Conservation (phyloP, 768 basidiomycete genomes). For the Glaciozyma martinii region DNA sequence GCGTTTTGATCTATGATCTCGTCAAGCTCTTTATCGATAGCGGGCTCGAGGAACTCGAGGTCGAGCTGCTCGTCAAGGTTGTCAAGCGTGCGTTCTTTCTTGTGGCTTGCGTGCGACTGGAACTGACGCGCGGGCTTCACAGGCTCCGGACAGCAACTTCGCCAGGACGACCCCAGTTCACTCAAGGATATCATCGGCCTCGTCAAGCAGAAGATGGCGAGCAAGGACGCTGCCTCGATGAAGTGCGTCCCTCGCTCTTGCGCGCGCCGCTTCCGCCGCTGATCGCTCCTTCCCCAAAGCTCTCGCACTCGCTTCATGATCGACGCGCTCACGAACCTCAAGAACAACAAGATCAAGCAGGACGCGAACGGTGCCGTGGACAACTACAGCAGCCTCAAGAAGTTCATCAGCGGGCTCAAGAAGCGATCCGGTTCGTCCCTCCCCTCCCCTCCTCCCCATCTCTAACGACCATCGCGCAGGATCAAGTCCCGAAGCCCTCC, state of each 20-base stretch:
- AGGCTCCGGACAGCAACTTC: constrained; percentile 88
- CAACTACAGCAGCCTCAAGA: constrained; percentile 76
- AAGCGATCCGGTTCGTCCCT: not conserved
- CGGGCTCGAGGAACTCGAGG: constrained; percentile 60
- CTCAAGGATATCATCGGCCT: constrained; percentile 82
- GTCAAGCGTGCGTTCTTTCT: constrained; percentile 51
- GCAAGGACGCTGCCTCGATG: constrained; percentile 44
- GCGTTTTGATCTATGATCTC: constrained; percentile 78
- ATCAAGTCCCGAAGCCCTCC: constrained; percentile 56
- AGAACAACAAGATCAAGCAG: constrained; percentile 70
- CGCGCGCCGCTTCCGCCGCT: not conserved
- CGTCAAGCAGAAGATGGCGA: constrained; percentile 62
- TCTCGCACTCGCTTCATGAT: constrained; percentile 92
- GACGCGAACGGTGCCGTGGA: constrained; percentile 62
- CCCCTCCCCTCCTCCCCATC: not conserved
- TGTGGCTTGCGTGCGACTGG: not conserved
- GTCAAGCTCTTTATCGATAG: constrained; percentile 62
- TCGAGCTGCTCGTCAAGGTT: constrained; percentile 79
- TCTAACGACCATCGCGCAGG: not conserved
- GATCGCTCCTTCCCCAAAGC: constrained; percentile 41
- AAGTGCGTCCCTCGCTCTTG: constrained; percentile 45
- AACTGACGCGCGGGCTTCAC: not conserved
- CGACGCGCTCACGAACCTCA: constrained; percentile 82
- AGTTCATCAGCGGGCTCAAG: constrained; percentile 63
- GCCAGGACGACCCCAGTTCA: constrained; percentile 82